These are phyloP conservation scores for Laguncularia racemosa DNA, from an alignment of 345 rosid genomes.

Conservation along the genomic window DNA sequence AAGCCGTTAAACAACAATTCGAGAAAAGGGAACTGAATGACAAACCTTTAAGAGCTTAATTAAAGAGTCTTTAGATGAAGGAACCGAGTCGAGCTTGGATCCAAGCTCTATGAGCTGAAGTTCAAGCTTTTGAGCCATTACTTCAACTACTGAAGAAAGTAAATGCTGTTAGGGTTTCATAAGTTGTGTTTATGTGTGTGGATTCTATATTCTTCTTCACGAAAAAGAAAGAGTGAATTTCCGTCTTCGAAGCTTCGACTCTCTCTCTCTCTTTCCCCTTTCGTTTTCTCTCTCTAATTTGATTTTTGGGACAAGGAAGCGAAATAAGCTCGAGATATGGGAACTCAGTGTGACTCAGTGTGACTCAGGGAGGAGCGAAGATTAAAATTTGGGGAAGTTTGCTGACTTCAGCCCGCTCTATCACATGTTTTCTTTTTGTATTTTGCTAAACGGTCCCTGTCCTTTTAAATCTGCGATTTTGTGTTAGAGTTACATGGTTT, in stretches of 20 bases:
- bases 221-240: too few relatives aligned
- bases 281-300: too few relatives aligned
- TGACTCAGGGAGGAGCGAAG: too few relatives aligned
- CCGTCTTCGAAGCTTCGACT: too few relatives aligned
- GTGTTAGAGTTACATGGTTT: too few relatives aligned
- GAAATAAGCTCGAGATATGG: too few relatives aligned
- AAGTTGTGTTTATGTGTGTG: background rate
- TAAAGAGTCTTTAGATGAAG: conserved; percentile 65
- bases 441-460: too few relatives aligned
- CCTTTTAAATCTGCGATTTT: too few relatives aligned
- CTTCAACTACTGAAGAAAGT: background rate
- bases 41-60: conserved; percentile 77
- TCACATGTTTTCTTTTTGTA: background rate
- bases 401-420: background rate
- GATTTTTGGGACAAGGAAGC: too few relatives aligned
- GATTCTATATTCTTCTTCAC: too few relatives aligned
- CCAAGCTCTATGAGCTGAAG: conserved; percentile 72
- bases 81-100: conserved; percentile 76
- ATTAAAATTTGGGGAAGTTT: background rate
- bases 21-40: conserved; percentile 11
- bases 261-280: too few relatives aligned
- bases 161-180: conserved; percentile 6
- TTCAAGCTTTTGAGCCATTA: conserved; percentile 64
- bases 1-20: conserved; percentile 1
- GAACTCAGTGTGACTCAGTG: too few relatives aligned